Base-by-base conservation (phyloP, 2,329 filamentous ascomycete species). In the Ceratocystis lukuohia region DNA sequence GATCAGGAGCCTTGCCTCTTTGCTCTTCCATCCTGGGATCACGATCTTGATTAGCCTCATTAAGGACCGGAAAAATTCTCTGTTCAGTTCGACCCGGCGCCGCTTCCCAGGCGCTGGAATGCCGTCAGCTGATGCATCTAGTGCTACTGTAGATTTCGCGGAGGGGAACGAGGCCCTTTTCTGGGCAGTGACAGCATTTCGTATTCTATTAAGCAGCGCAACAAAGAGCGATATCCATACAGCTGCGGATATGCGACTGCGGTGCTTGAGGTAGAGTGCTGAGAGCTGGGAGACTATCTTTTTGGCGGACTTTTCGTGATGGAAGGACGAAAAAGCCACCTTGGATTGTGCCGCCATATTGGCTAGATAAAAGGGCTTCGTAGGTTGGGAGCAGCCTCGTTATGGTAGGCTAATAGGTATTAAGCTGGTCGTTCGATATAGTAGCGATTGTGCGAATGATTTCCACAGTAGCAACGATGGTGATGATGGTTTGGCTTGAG, bases 141-240 rank as follows among this genome's bases (percentile, higher is more conserved):
- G 74, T 41, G 75, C 74, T 69, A 80, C 78, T 71, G 80, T 77
- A 70, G 85, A 83, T 5, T 84, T 83, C 68, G 89, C 86, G 69
- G 87, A 84, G 64, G 79, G 79, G 64, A 79, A 79, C 1, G 88
- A 88, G 1, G 91, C 89, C 17, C 89, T 89, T 75, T 96, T 96
- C 75, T 97, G 94, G 75, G 96, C 92, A 68, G 88, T 87, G 73
- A 97, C 88, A 71, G 93, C 92, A 82, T 91, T 87, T 71, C 92
- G 91, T 65, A 97, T 86, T 72, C 94, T 91, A 75, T 96, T 92
- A 68, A 87, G 80, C 68, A 96, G 84, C 61, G 90, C 86, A 70
- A 93, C 78, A 71, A 93, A 84, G 71, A 96, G 82, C 33, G 90
- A 87, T 69, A 96, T 79, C 79, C 95, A 96, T 71, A 96, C 84